Conservation (phyloP, 176 grass and related monocot species). For the Cocos nucifera region DNA sequence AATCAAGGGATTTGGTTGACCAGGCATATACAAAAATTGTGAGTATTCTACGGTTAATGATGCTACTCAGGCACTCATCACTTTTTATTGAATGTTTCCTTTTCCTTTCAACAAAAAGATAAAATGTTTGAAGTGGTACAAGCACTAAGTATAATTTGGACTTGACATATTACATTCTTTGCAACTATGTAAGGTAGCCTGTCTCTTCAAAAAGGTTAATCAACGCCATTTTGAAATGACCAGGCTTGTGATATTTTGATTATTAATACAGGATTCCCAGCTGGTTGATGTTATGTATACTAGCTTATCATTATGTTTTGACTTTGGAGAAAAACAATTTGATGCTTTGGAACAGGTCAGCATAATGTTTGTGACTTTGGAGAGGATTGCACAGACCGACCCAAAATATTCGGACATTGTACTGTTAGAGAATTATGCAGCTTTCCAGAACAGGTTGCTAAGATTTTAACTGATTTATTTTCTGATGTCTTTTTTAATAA, state of each 20-base stretch:
- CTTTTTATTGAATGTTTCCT: not conserved
- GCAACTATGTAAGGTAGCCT: too few species aligned
- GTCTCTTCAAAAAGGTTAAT: too few species aligned
- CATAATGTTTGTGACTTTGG: slow-evolving; percentile 91
- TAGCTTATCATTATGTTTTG: too few species aligned
- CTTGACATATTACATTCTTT: too few species aligned
- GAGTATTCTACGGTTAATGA: not conserved
- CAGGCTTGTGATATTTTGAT: too few species aligned
- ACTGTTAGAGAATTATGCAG: slow-evolving; percentile 88
- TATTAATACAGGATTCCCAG: too few species aligned
- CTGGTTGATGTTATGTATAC: not conserved
- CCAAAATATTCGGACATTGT: slow-evolving; percentile 88
- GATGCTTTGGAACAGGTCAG: slow-evolving; percentile 38
- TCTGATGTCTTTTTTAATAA: too few species aligned
- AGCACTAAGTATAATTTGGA: too few species aligned
- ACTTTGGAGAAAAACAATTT: not conserved
- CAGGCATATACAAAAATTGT: slow-evolving; percentile 92
- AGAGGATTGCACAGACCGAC: slow-evolving; percentile 85
- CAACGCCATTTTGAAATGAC: too few species aligned
- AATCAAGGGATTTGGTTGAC: slow-evolving; percentile 84
- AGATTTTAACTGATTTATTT: too few species aligned
- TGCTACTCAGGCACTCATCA: not conserved
- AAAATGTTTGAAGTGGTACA: too few species aligned
- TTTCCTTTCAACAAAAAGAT: not conserved
- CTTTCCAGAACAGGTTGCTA: slow-evolving; percentile 76